A percentile compares a stretch with the other conserved stretches of the same genome.
These are phyloP conservation scores for Linum lewisii DNA, from an alignment of 345 rosid species.

Conservation along the genomic window DNA sequence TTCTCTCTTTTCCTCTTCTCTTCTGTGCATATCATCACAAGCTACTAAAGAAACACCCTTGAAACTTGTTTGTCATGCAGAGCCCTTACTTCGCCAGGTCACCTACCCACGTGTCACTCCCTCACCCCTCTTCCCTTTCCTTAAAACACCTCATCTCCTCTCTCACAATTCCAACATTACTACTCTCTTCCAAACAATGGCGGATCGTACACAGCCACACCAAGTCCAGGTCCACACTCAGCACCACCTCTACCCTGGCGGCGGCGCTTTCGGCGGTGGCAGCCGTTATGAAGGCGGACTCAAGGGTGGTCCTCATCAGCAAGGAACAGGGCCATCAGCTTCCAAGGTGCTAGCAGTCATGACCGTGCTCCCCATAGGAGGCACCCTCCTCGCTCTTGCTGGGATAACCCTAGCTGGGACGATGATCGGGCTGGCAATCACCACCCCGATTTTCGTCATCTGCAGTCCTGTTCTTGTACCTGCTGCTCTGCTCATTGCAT, in stretches of 20 bases:
- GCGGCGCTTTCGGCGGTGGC: not conserved
- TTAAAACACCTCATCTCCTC: not conserved
- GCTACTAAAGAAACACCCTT: too few species aligned
- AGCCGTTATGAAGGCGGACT: constrained; percentile 23
- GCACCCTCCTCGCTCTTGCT: constrained; percentile 34
- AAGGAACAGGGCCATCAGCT: constrained; percentile 41
- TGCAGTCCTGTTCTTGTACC: constrained; percentile 59
- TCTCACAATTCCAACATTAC: too few species aligned
- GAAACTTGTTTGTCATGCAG: not conserved
- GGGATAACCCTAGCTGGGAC: constrained; percentile 36
- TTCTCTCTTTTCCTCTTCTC: not conserved
- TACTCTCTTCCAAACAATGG: constrained; percentile 8
- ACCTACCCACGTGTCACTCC: not conserved
- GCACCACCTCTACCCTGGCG: constrained; percentile 1
- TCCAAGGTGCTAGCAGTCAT: constrained; percentile 32
- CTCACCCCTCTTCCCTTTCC: not conserved
- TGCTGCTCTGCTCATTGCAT: constrained; percentile 36
- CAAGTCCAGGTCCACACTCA: constrained; percentile 59
- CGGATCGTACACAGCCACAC: constrained; percentile 28
- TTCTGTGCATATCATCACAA: too few species aligned
- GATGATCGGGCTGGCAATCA: constrained; percentile 26
- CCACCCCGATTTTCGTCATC: constrained; percentile 39
- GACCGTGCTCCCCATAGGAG: constrained; percentile 33
- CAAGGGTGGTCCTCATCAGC: constrained; percentile 14
- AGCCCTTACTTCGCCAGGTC: not conserved